Conservation (phyloP, 2,329 filamentous ascomycete genomes). For the Colletotrichum limetticola region DNA sequence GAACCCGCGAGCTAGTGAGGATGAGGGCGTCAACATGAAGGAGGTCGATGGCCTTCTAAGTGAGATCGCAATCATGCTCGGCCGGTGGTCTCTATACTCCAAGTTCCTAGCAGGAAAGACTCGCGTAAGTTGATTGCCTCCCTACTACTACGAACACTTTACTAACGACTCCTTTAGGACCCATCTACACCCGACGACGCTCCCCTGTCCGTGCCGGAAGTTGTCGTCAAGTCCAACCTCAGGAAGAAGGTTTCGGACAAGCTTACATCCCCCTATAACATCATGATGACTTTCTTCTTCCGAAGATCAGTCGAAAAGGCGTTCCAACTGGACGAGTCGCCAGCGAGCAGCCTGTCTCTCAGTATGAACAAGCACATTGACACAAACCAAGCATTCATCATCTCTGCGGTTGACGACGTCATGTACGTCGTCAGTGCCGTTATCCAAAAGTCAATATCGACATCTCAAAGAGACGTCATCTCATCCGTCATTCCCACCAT, state of each 20-base stretch:
- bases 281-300: conserved; percentile 97
- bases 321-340: conserved; percentile 94
- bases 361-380: conserved; percentile 77
- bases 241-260: conserved; percentile 80
- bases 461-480: conserved; percentile 83
- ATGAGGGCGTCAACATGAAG: conserved; percentile 96
- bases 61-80: conserved; percentile 92
- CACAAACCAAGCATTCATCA: conserved; percentile 88
- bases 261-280: conserved; percentile 84
- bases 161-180: conserved; percentile 55
- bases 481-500: conserved; percentile 82
- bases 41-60: conserved; percentile 89
- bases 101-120: conserved; percentile 91
- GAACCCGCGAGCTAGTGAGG: conserved; percentile 75
- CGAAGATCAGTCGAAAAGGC: conserved; percentile 96
- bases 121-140: conserved; percentile 64
- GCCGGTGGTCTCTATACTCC: conserved; percentile 91
- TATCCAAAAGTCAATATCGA: conserved; percentile 85
- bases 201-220: conserved; percentile 74
- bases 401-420: conserved; percentile 95
- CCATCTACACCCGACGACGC: conserved; percentile 62
- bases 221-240: conserved; percentile 83
- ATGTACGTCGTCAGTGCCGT: conserved; percentile 99
- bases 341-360: conserved; percentile 77
- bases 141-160: neutral